These are phyloP conservation scores for Chrysanthemum lavandulifolium DNA, from an alignment of 129 eudicot species.

Conservation along the genomic window DNA sequence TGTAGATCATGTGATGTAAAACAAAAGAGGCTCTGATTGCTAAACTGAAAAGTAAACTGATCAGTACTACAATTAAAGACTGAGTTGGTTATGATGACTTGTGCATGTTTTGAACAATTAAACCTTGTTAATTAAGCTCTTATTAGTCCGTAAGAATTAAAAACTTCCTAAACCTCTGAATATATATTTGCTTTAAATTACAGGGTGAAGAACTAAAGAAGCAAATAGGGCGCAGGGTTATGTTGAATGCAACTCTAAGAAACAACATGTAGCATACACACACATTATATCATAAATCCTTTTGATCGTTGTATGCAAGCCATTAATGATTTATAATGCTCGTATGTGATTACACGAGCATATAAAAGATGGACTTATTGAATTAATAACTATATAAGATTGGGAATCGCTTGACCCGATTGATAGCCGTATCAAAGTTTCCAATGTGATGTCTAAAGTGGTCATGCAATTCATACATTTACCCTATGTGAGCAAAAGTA, in stretches of 20 bases:
- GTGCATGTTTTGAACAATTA: not conserved
- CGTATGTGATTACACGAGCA: not conserved
- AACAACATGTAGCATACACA: conserved; percentile 52
- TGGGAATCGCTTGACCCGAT: no score
- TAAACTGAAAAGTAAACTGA: not conserved
- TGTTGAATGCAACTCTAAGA: conserved; percentile 76
- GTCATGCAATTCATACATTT: no score
- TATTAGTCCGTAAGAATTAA: conserved; percentile 16
- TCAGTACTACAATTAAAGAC: no score
- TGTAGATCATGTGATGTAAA: not conserved
- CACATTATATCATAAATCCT: not conserved
- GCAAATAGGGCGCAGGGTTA: conserved; percentile 83
- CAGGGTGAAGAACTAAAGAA: conserved; percentile 80
- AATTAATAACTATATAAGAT: not conserved
- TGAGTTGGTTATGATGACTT: not conserved
- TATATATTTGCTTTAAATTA: conserved; percentile 6
- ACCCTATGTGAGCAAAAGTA: no score
- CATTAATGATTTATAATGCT: not conserved
- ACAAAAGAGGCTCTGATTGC: not conserved
- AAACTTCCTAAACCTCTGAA: not conserved
- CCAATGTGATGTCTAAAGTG: no score
- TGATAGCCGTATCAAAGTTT: no score
- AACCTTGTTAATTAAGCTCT: not conserved
- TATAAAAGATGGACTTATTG: not conserved
- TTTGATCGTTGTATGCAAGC: not conserved